phyloP scores from a whole-genome alignment of 768 basidiomycete species.

The Heimioporus sp. region DNA sequence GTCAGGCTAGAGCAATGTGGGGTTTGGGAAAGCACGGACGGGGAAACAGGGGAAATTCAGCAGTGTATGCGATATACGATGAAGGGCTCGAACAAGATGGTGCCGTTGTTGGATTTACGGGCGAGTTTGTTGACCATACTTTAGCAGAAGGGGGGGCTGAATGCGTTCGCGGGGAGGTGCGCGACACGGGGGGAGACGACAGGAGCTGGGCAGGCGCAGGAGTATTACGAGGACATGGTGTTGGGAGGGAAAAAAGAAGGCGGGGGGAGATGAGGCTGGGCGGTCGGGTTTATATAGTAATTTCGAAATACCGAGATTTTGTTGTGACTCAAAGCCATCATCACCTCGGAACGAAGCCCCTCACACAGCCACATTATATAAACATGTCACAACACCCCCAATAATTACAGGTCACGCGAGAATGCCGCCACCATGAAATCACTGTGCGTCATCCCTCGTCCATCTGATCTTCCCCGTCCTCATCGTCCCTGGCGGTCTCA shows the following conservation, averaged over 20 bases:
- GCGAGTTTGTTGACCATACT: slow-evolving; percentile 84
- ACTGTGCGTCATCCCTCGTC: slow-evolving; percentile 59
- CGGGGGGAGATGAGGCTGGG: slow-evolving; percentile 20
- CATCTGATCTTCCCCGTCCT: slow-evolving; percentile 61
- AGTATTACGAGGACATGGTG: slow-evolving; percentile 39
- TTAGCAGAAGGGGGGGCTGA: slow-evolving; percentile 29
- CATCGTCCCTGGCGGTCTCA: slow-evolving; percentile 64
- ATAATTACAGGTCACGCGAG: slow-evolving; percentile 24
- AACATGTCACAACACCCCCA: slow-evolving; percentile 21
- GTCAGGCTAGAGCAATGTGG: background rate
- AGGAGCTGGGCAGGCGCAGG: background rate
- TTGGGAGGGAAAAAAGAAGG: slow-evolving; percentile 24
- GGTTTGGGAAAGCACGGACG: slow-evolving; percentile 16
- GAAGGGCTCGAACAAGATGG: slow-evolving; percentile 83
- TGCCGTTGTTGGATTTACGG: slow-evolving; percentile 81
- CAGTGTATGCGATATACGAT: slow-evolving; percentile 85
- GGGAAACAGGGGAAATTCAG: slow-evolving; percentile 29
- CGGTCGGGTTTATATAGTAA: slow-evolving; percentile 45
- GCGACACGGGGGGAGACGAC: slow-evolving; percentile 1
- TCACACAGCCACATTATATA: slow-evolving; percentile 22
- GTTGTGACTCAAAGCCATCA: slow-evolving; percentile 33
- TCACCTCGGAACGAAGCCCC: slow-evolving; percentile 31
- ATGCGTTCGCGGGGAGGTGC: slow-evolving; percentile 19
- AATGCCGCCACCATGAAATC: slow-evolving; percentile 14
- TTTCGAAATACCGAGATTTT: slow-evolving; percentile 29